A percentile compares a stretch with the other conserved stretches of the same genome.
Conservation (phyloP, 2,329 filamentous ascomycete genomes). For the Tolypocladium pustulatum region DNA sequence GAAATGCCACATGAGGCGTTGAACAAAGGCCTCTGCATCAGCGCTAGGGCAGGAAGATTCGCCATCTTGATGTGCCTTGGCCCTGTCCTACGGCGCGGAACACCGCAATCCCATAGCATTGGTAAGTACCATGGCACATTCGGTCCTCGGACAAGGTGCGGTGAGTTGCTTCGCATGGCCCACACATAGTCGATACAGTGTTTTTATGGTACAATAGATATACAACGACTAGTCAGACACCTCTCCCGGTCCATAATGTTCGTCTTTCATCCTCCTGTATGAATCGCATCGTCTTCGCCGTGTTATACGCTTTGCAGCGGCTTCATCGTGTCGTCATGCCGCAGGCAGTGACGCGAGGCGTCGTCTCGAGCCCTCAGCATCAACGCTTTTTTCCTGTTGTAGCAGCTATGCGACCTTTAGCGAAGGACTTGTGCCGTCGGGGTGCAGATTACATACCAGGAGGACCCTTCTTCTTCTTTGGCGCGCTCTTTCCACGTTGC, state of each 20-base stretch:
- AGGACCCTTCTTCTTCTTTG: constrained; percentile 71
- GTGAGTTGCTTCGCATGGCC: background rate
- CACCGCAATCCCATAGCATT: background rate
- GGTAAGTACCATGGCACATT: background rate
- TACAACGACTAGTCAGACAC: background rate
- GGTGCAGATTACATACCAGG: constrained; percentile 18
- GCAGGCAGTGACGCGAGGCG: background rate
- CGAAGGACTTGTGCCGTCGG: background rate
- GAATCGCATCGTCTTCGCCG: background rate
- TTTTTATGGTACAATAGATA: background rate
- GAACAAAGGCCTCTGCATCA: background rate
- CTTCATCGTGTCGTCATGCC: background rate
- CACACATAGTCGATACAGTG: background rate
- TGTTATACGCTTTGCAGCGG: background rate
- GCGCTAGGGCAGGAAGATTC: background rate
- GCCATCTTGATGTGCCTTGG: background rate
- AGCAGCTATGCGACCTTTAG: constrained; percentile 12
- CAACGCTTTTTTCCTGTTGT: constrained; percentile 20
- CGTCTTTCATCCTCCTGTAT: background rate
- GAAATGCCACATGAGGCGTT: background rate
- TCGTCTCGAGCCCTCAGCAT: background rate
- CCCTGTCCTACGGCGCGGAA: background rate
- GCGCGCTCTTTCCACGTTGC: constrained; percentile 72
- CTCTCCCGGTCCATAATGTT: background rate
- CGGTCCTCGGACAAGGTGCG: background rate